These are phyloP conservation scores for Pseudocercospora pini-densiflorae DNA, from an alignment of 2,329 filamentous ascomycete genomes.

Conservation along the genomic window DNA sequence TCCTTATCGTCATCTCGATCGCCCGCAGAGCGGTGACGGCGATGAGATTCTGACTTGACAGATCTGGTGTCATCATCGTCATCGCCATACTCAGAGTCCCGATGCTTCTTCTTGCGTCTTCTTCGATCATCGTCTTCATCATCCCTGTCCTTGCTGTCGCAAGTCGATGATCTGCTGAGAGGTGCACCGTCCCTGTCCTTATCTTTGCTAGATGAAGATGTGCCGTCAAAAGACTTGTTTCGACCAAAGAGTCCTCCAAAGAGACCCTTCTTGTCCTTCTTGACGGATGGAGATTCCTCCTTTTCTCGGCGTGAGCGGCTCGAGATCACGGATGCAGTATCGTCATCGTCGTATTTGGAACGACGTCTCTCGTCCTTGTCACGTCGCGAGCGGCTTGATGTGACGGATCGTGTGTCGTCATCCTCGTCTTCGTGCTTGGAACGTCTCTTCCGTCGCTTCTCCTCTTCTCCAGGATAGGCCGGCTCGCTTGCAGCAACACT, in stretches of 20 bases:
- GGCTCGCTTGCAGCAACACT: slow-evolving; percentile 49
- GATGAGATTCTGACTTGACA: slow-evolving; percentile 32
- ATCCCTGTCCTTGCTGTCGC: slow-evolving; percentile 34
- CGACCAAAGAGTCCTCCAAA: slow-evolving; percentile 52
- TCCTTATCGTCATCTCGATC: slow-evolving; percentile 29
- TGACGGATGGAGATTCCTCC: slow-evolving; percentile 38
- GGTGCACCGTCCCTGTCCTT: slow-evolving; percentile 25
- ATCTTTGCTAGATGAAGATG: slow-evolving; percentile 37
- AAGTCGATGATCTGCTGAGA: slow-evolving; percentile 27
- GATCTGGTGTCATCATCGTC: slow-evolving; percentile 30
- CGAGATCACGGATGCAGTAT: slow-evolving; percentile 47
- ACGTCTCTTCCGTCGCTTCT: slow-evolving; percentile 44
- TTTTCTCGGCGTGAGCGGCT: slow-evolving; percentile 45
- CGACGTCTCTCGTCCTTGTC: slow-evolving; percentile 42
- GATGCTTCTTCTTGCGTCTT: slow-evolving; percentile 48
- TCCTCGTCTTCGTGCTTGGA: slow-evolving; percentile 45
- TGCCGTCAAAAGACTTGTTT: slow-evolving; percentile 47
- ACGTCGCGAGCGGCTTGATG: slow-evolving; percentile 45
- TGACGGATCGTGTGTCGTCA: slow-evolving; percentile 48
- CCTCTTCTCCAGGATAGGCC: slow-evolving; percentile 44
- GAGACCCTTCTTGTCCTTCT: slow-evolving; percentile 51
- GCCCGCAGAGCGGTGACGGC: slow-evolving; percentile 22
- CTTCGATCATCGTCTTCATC: slow-evolving; percentile 52
- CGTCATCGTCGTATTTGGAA: slow-evolving; percentile 49
- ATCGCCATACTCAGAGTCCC: slow-evolving; percentile 39